Evolutionary conservation across 1,139 yeast species (phyloP), one percentile per base, ranked within the genome.

Genomic region (Hyphopichia fennica): DNA sequence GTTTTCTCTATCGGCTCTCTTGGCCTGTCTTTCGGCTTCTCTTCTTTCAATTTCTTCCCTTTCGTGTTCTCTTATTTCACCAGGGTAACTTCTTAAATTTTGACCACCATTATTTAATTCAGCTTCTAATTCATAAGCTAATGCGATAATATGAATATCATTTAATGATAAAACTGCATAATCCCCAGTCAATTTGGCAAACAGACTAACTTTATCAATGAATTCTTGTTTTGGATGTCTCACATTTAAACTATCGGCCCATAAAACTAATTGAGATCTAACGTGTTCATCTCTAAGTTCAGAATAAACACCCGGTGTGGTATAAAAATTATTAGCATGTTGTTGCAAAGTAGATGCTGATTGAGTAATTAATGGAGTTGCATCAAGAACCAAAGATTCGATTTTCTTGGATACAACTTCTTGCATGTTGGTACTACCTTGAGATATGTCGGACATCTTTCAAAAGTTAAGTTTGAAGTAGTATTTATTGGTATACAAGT

Each of bases 131-230:
- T 93, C 97, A 59, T 90, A 89, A 2, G 96, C 83, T 52, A 93
- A 72, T 0, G 99, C 99, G 47, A 95, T 77, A 43, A 95, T 84
- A 57, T 90, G 96, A 37, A 95, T 71, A 84, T 93, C 99, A 49
- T 95, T 91, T 13, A 83, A 79, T 48, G 96, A 88, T 46, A 95
- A 74, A 4, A 93, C 98, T 2, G 87, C 72, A 51, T 75, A 86
- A 67, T 95, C 99, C 58, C 99, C 99, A 1, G 99, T 91, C 43
- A 85, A 69, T 56, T 80, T 85, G 17, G 99, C 85, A 69, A 93
- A 91, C 8, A 76, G 79, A 11, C 77, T 70, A 11, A 90, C 96
- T 45, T 77, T 78, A 47, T 79, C 79, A 38, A 90, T 77, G 20
- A 77, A 78, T 35, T 66, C 81, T 5, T 79, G 72, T 45, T 75